Percentiles rank a stretch among this genome's conserved stretches.
phyloP scores from a whole-genome alignment of 1,284 basidiomycete genomes.

The Papiliotrema fonsecae region DNA sequence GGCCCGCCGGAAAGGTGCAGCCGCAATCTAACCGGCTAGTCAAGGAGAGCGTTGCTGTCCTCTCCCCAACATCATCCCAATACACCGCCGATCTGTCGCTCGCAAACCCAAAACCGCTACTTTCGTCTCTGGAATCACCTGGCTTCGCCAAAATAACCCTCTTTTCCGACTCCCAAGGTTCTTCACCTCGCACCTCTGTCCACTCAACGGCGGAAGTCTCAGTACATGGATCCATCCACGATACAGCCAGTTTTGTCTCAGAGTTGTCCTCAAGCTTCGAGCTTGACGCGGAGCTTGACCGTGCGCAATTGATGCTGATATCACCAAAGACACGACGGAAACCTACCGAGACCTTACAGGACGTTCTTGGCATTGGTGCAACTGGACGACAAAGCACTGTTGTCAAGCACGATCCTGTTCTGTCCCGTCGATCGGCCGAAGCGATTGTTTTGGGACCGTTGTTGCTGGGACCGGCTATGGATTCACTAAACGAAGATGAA shows the following conservation, averaged over 20 bases:
- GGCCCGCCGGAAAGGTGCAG: not conserved
- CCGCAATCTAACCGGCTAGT: constrained; percentile 1
- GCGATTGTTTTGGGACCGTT: constrained; percentile 9
- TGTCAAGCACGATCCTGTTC: not conserved
- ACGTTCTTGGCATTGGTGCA: constrained; percentile 11
- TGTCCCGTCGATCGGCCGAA: constrained; percentile 2
- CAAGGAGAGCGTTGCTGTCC: constrained; percentile 10
- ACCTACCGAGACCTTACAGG: constrained; percentile 8
- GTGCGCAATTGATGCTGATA: constrained; percentile 20
- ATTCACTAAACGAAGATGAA: no score
- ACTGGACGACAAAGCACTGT: not conserved
- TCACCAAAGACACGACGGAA: constrained; percentile 16
- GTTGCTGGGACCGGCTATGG: not conserved
- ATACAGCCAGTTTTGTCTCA: not conserved
- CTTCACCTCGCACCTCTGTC: not conserved
- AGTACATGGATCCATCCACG: no score
- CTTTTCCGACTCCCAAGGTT: not conserved
- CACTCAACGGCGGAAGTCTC: not conserved
- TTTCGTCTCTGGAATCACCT: no score
- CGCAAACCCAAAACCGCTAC: no score
- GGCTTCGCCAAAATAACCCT: no score
- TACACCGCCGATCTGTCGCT: no score
- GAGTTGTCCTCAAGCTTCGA: constrained; percentile 8
- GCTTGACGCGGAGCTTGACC: constrained; percentile 13
- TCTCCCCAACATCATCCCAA: not conserved